Evolutionary conservation across 805 yeast species (phyloP), one percentile per base, ranked within the genome.

Genomic region (Cyberlindnera nakhonratchasimensis): DNA sequence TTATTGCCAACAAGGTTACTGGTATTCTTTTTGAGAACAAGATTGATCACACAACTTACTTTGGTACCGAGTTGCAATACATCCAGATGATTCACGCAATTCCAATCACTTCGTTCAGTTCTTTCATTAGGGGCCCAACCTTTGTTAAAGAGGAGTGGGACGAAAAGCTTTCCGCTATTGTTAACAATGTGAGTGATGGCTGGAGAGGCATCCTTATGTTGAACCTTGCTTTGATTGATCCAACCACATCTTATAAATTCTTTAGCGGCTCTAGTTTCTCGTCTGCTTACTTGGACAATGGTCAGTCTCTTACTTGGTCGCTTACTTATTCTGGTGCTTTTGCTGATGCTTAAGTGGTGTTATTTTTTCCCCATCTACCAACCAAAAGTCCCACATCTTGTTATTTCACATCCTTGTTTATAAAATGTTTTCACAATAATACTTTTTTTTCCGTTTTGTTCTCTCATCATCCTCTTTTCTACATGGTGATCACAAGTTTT

Each of bases 281-380:
- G 34, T 65, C 67, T n/a, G 54, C 61, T 4, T 74, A 72, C 50
- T 74, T 90, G 36, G 97, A 90, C 55, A 77, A 77, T 43, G 97
- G 97, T 2, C 91, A 88, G 72, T 80, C 91, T 21, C 67, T 80
- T 48, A 83, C 96, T 0, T 89, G 96, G 95, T 81, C 90, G 11
- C 67, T 89, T 48, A 80, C 95, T 0, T 86, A 76, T 51, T 71
- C 86, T 34, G 96, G 82, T 28, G 62, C 59, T 2, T 57, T 57
- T 40, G 50, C 57, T 11, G 44, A 40, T 29, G 44, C 37, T 29
- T 49, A 32, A 42, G 6, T 11, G n/a, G 5, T 21, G 12, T 11
- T 22, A 21, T 12, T 32, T 4, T 17, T n/a, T 16, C 11, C n/a
- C 24, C 21, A 8, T 17, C 20, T 17, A 5, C 18, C 14, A 30